Conservation (phyloP, 78 protist species). For the Planoprotostelium fungivorum region DNA sequence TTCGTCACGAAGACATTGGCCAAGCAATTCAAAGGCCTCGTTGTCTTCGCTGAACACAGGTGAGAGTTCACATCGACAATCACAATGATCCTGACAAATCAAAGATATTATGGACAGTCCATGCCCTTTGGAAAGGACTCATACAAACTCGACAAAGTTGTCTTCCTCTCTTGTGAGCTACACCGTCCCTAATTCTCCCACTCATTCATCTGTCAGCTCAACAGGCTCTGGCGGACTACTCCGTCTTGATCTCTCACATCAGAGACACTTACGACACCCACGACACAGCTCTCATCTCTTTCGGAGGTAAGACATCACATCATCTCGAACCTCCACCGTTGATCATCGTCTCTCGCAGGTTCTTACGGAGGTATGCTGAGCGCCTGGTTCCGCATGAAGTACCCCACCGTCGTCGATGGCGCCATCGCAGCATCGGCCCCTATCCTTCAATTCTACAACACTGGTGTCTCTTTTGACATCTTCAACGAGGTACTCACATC, state of each 20-base stretch:
- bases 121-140: constrained; percentile 59
- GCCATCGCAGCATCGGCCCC: constrained; percentile 71
- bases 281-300: not conserved
- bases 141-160: constrained; percentile 11
- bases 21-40: constrained; percentile 37
- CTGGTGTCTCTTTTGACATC: constrained; percentile 22
- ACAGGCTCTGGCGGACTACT: constrained; percentile 77
- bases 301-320: not conserved
- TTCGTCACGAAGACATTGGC: constrained; percentile 68
- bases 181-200: constrained; percentile 19
- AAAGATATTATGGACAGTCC: constrained; percentile 70
- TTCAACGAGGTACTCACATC: constrained; percentile 36
- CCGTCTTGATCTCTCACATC: constrained; percentile 18
- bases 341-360: constrained; percentile 62
- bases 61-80: not conserved
- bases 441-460: constrained; percentile 26
- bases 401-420: constrained; percentile 45
- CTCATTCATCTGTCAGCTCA: constrained; percentile 32
- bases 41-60: constrained; percentile 79
- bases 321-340: not conserved
- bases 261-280: not conserved
- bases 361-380: constrained; percentile 54
- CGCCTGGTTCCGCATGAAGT: constrained; percentile 37
- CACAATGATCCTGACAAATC: constrained; percentile 33
- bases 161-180: constrained; percentile 38